Evolutionary conservation across 352 stramenopile species (phyloP), one percentile per base, ranked within the genome.

Genomic region (Globisporangium recalcitrans): DNA sequence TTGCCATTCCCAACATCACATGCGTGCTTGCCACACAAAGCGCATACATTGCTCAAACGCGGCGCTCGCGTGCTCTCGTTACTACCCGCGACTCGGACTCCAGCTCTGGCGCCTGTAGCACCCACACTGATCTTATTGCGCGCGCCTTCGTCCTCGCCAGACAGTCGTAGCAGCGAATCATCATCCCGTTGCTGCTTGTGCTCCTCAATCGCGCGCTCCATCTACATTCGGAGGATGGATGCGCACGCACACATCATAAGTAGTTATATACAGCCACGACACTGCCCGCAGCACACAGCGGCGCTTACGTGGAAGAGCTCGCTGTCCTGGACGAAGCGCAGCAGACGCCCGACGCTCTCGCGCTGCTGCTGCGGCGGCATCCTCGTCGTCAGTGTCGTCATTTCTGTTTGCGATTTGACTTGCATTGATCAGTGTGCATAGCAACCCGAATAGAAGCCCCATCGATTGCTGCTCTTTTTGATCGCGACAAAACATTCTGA

Each of bases 261-360:
- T 7, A 42, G 0, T 19, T n/a, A n/a, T n/a, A n/a, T n/a, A n/a
- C n/a, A n/a, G n/a, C n/a, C n/a, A n/a, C n/a, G n/a, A n/a, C n/a
- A n/a, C n/a, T n/a, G n/a, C n/a, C n/a, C n/a, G n/a, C n/a, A n/a
- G n/a, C n/a, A n/a, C n/a, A n/a, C n/a, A 46, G 16, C 6, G 38
- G 16, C 36, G 55, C 60, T 49, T 62, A 86, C 77, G 31, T 86
- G 75, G 32, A 79, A 74, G 55, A 77, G 65, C 57, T 77, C 64
- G 56, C 69, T 71, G 48, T 84, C 73, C 47, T 46, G 26, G 8
- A 84, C 52, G 48, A 66, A 62, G 38, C 75, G 75, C 67, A 86
- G 57, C 52, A 86, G 52, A 11, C 71, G 73, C 27, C 73, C 75
- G 52, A 71, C 72, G 52, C 68, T 75, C 49, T 68, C 52, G 47